phyloP scores from a whole-genome alignment of 2,329 filamentous ascomycete genomes.

The Talaromyces funiculosus region DNA sequence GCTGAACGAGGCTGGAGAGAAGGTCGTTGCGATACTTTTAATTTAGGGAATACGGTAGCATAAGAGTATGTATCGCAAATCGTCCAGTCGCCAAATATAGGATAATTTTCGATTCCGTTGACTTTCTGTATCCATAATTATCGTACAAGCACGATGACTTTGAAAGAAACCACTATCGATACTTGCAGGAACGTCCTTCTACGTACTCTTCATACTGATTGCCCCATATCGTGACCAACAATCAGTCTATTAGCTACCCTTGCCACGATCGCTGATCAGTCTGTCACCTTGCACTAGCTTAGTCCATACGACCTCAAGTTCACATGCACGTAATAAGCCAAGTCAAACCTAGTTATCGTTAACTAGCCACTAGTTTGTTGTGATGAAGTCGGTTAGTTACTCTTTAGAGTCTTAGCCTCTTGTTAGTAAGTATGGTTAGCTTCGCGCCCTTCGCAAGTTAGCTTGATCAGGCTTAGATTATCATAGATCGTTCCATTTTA shows the following conservation, averaged over 20 bases:
- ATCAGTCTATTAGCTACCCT: not conserved
- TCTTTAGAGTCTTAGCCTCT: not conserved
- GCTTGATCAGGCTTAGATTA: not conserved
- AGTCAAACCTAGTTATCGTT: not conserved
- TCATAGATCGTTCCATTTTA: not conserved
- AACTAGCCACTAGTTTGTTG: not conserved
- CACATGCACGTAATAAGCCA: constrained; percentile 5
- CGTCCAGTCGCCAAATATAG: not conserved
- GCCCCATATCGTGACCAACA: not conserved
- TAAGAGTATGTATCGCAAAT: not conserved
- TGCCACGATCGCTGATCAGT: not conserved
- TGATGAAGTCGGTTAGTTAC: not conserved
- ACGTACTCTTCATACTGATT: not conserved
- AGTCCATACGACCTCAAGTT: not conserved
- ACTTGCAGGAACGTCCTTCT: not conserved
- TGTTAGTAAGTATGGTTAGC: not conserved
- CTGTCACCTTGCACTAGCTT: not conserved
- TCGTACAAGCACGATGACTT: not conserved
- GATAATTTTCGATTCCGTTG: not conserved
- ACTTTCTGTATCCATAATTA: not conserved
- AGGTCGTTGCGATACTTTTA: constrained; percentile 4
- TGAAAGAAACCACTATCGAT: not conserved
- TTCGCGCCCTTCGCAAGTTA: not conserved
- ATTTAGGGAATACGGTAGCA: not conserved
- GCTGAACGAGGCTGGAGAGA: not conserved